A percentile compares a stretch with the other conserved stretches of the same genome.
phyloP scores from a whole-genome alignment of 2,329 filamentous ascomycete genomes.

The Colletotrichum orchidophilum region DNA sequence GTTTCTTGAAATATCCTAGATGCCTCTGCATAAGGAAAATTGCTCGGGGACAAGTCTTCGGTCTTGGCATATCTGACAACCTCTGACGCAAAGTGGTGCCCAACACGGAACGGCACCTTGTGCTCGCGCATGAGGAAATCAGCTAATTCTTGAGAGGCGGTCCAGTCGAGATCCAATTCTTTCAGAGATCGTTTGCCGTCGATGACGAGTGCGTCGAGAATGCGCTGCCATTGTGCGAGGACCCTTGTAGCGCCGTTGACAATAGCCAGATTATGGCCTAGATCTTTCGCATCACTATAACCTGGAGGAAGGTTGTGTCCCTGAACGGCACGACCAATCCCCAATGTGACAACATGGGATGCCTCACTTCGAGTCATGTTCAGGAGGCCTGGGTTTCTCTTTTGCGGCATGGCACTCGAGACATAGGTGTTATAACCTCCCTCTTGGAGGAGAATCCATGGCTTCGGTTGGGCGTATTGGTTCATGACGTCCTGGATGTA shows the following conservation, averaged over 20 bases:
- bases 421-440: constrained; percentile 25
- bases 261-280: constrained; percentile 17
- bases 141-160: constrained; percentile 26
- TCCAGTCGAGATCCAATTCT: constrained; percentile 27
- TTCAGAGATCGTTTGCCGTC: constrained; percentile 14
- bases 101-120: constrained; percentile 23
- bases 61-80: constrained; percentile 20
- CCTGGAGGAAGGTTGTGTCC: constrained; percentile 24
- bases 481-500: constrained; percentile 29
- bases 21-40: constrained; percentile 14
- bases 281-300: constrained; percentile 20
- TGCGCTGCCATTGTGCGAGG: not conserved
- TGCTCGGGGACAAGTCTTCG: not conserved
- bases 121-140: constrained; percentile 21
- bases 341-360: constrained; percentile 13
- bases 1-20: constrained; percentile 13
- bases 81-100: constrained; percentile 30
- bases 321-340: constrained; percentile 21
- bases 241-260: not conserved
- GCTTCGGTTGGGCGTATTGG: constrained; percentile 22
- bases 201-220: constrained; percentile 15
- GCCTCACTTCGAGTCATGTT: constrained; percentile 9
- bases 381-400: constrained; percentile 16
- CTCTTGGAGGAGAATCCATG: constrained; percentile 26
- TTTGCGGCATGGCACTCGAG: constrained; percentile 30